These are phyloP conservation scores for Metarhizium album DNA, from an alignment of 2,329 filamentous ascomycete genomes.

Conservation along the genomic window DNA sequence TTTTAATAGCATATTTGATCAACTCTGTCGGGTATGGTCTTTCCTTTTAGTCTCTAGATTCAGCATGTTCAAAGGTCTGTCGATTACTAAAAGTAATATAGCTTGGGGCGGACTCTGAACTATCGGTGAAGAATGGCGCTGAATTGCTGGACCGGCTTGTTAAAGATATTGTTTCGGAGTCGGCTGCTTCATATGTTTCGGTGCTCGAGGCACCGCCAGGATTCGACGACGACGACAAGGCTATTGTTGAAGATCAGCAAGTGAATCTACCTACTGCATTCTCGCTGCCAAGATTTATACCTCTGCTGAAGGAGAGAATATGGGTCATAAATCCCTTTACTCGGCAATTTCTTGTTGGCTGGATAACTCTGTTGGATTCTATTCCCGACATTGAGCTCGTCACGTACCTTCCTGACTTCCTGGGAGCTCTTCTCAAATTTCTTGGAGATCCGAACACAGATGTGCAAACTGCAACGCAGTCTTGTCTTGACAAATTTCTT, in stretches of 20 bases:
- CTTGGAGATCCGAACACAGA: constrained; percentile 84
- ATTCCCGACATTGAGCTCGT: constrained; percentile 96
- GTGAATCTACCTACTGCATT: constrained; percentile 69
- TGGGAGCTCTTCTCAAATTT: constrained; percentile 82
- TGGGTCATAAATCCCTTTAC: constrained; percentile 92
- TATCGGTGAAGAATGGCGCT: constrained; percentile 96
- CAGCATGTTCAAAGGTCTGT: background rate
- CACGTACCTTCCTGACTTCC: constrained; percentile 81
- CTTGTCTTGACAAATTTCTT: constrained; percentile 79
- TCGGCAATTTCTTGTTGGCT: constrained; percentile 86
- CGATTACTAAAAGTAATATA: constrained; percentile 24
- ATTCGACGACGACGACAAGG: constrained; percentile 33
- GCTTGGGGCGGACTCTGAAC: constrained; percentile 90
- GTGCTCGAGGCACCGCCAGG: constrained; percentile 55
- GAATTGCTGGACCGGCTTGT: constrained; percentile 89
- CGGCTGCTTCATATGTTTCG: constrained; percentile 88
- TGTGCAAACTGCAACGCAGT: constrained; percentile 88
- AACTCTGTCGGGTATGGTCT: constrained; percentile 71
- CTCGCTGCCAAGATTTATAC: constrained; percentile 82
- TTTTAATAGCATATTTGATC: constrained; percentile 98
- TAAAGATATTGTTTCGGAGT: constrained; percentile 94
- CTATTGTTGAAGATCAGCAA: constrained; percentile 32
- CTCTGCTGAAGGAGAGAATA: constrained; percentile 85
- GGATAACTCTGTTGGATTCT: constrained; percentile 89
- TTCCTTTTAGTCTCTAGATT: constrained; percentile 1